Percentiles rank a stretch among this genome's conserved stretches.
Evolutionary conservation across 768 basidiomycete genomes (phyloP).

Genomic region (Suillus tomentosus): DNA sequence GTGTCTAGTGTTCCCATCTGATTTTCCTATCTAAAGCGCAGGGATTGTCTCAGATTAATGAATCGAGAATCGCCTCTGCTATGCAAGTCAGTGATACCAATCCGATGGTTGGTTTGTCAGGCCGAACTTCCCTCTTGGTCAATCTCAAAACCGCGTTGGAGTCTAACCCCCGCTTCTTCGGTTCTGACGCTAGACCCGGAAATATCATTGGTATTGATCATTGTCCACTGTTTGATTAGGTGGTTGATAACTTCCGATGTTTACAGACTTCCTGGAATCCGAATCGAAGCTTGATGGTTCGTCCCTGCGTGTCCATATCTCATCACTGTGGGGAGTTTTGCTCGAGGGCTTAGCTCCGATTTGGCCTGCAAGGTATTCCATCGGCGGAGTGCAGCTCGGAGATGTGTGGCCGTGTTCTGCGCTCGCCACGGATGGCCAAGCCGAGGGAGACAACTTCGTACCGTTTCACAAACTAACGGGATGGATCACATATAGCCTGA

Average conservation of each 20-base stretch:
- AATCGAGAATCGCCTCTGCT: slow-evolving; percentile 56
- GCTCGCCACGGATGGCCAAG: slow-evolving; percentile 32
- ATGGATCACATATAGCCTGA: slow-evolving; percentile 90
- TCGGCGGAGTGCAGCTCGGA: slow-evolving; percentile 75
- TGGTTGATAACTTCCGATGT: slow-evolving; percentile 8
- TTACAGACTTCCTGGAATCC: slow-evolving; percentile 65
- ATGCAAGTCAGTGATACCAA: slow-evolving; percentile 83
- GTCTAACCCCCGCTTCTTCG: slow-evolving; percentile 69
- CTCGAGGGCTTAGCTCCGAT: slow-evolving; percentile 83
- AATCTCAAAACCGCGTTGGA: slow-evolving; percentile 74
- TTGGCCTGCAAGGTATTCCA: slow-evolving; percentile 78
- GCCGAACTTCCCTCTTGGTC: slow-evolving; percentile 75
- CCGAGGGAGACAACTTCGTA: slow-evolving; percentile 72
- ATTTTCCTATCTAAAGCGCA: slow-evolving; percentile 47
- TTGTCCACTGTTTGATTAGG: slow-evolving; percentile 6
- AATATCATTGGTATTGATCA: slow-evolving; percentile 67
- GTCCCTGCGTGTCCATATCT: slow-evolving; percentile 60
- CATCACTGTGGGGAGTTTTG: slow-evolving; percentile 79
- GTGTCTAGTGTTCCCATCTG: background rate
- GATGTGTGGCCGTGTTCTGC: slow-evolving; percentile 91
- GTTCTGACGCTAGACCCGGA: slow-evolving; percentile 72
- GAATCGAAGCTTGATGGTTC: slow-evolving; percentile 48
- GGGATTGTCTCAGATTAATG: slow-evolving; percentile 66
- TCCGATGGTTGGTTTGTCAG: slow-evolving; percentile 89
- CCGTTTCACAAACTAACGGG: slow-evolving; percentile 96